Percentiles rank a stretch among this genome's conserved stretches.
phyloP scores from a whole-genome alignment of 805 yeast species.

The Phaffomyces opuntiae region DNA sequence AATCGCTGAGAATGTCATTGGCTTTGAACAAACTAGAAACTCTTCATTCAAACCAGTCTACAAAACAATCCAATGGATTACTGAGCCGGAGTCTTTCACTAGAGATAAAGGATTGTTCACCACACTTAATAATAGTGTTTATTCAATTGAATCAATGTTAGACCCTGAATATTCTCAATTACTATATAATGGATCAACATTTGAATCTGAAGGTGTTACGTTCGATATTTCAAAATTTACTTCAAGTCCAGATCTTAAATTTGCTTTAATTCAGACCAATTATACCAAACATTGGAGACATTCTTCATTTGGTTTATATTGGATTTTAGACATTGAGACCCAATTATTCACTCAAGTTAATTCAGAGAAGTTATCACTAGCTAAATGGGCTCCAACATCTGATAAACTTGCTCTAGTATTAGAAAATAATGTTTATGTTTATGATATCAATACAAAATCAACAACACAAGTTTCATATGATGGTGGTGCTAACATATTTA shows the following conservation, averaged over 20 bases:
- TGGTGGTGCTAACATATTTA: constrained; percentile 65
- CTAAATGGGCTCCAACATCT: constrained; percentile 74
- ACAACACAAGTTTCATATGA: constrained; percentile 49
- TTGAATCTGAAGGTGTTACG: constrained; percentile 31
- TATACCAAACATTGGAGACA: constrained; percentile 54
- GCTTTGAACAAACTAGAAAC: constrained; percentile 41
- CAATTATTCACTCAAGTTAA: constrained; percentile 20
- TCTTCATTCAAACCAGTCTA: constrained; percentile 47
- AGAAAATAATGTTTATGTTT: constrained; percentile 63
- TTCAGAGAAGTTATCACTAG: constrained; percentile 34
- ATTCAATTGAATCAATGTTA: constrained; percentile 44
- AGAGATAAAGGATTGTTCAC: constrained; percentile 67
- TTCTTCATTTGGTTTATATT: constrained; percentile 37
- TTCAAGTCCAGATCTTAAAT: constrained; percentile 61
- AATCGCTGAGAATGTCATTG: constrained; percentile 4
- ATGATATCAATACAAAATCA: constrained; percentile 26
- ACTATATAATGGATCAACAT: constrained; percentile 43
- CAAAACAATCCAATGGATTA: constrained; percentile 66
- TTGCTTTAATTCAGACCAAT: constrained; percentile 55
- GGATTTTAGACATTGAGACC: constrained; percentile 31
- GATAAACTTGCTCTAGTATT: constrained; percentile 55
- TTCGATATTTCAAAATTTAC: constrained; percentile 45
- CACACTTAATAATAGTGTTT: constrained; percentile 38
- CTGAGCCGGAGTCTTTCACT: constrained; percentile 36
- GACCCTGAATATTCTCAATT: constrained; percentile 37